Base-by-base conservation (phyloP, 192 early-diverging fungal genomes). In the Fimicolochytrium jonesii region DNA sequence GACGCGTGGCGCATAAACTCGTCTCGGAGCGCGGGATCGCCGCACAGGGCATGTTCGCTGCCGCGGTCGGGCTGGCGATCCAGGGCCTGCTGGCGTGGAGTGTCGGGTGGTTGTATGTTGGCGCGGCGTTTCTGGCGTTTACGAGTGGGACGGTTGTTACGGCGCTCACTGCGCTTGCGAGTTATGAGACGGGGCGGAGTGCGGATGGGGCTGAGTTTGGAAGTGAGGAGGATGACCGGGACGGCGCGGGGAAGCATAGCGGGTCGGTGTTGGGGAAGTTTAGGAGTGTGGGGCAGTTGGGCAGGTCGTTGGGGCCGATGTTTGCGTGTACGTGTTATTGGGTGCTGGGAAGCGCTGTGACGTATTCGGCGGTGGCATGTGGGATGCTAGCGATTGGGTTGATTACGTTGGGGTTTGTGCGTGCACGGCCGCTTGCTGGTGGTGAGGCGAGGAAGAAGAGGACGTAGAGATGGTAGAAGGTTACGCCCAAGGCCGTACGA, bases 101-200 rank as follows among this genome's bases (percentile, higher is more conserved):
- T 1, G 46, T 56, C 33, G 25, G 43, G 25, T 73, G 68, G 74
- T 61, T 81, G 17, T 92, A 84, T 59, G 66, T 84, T 41, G 94
- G 92, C 4, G 88, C 92, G 0, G 71, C 88, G n/a, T 90, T 86
- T 25, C 75, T 97, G 64, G 90, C 94, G 0, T 77, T 98, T 44
- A 92, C 96, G 0, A 90, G 87, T 57, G 96, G 92, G 10, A 98
- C 96, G 0, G 96, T 98, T 0, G 94, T 95, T 33, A 97, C 90
- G 64, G 89, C 86, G 43, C 70, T 98, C 35, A 98, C 91, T 2
- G 80, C 82, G 35, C 43, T 93, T 59, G 89, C 87, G 18, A 84
- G 82, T 68, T 45, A 61, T 15, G 42, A 61, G 32, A 41, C 51
- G 22, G 64, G 57, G 44, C 59, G 77, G 18, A 59, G 30, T 31